Conservation (phyloP, 2,329 filamentous ascomycete genomes). For the Lecanicillium sp. region DNA sequence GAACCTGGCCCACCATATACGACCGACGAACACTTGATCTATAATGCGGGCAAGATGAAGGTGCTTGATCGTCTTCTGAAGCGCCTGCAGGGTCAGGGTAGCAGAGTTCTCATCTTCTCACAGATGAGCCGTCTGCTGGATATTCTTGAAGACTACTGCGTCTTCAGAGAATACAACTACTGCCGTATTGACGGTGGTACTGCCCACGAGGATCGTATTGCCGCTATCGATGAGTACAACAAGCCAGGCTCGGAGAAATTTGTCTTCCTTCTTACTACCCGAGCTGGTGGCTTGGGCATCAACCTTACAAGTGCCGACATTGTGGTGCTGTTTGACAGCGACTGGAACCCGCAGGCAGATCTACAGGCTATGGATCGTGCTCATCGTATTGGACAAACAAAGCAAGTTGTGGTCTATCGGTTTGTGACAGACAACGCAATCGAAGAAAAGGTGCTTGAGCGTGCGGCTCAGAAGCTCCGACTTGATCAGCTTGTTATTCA, state of each 20-base stretch:
- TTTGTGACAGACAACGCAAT: conserved; percentile 98
- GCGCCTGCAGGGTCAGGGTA: conserved; percentile 78
- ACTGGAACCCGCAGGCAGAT: conserved; percentile 98
- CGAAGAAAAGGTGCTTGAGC: conserved; percentile 94
- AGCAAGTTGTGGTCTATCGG: conserved; percentile 93
- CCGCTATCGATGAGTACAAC: conserved; percentile 98
- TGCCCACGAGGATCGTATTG: conserved; percentile 94
- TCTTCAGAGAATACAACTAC: conserved; percentile 91
- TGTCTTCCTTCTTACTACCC: conserved; percentile 88
- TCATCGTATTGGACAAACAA: conserved; percentile 96
- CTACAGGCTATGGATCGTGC: conserved; percentile 98
- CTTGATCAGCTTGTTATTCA: conserved; percentile 97
- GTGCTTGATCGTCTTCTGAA: conserved; percentile 87
- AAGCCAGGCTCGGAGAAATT: conserved; percentile 94
- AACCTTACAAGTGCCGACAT: conserved; percentile 94
- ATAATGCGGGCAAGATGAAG: conserved; percentile 94
- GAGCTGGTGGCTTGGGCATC: conserved; percentile 92
- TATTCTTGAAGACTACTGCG: conserved; percentile 96
- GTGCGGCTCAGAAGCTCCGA: conserved; percentile 91
- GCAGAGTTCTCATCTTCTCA: conserved; percentile 95
- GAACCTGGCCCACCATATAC: conserved; percentile 97
- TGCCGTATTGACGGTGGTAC: conserved; percentile 96
- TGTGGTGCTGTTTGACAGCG: conserved; percentile 92
- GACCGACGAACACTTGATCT: conserved; percentile 90
- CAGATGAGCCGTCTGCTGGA: conserved; percentile 98